phyloP scores from a whole-genome alignment of 192 early-diverging fungal species.

The Coemansia sp. region DNA sequence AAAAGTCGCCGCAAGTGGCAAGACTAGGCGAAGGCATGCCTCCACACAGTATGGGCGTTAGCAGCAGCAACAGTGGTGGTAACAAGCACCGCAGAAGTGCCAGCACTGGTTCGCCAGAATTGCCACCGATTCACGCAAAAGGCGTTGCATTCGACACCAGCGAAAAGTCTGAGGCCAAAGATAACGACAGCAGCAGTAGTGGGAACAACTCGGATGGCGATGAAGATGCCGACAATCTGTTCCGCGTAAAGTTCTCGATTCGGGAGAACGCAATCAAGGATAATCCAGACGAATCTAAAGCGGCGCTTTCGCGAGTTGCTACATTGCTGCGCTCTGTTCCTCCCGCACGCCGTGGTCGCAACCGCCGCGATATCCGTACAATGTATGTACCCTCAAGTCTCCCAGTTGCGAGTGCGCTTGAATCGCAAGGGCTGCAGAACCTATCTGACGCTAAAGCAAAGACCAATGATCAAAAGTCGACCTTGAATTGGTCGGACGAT shows the following conservation, averaged over 20 bases:
- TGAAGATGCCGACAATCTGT: slow-evolving; percentile 25
- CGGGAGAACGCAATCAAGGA: slow-evolving; percentile 46
- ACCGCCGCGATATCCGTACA: slow-evolving; percentile 50
- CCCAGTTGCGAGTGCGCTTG: neutral
- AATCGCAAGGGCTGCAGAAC: slow-evolving; percentile 4
- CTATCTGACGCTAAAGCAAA: neutral
- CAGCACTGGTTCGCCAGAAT: slow-evolving; percentile 16
- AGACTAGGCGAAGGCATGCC: neutral
- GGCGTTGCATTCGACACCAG: neutral
- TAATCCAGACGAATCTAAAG: slow-evolving; percentile 51
- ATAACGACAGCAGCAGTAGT: neutral
- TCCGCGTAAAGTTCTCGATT: slow-evolving; percentile 53
- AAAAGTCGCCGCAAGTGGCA: slow-evolving; percentile 13
- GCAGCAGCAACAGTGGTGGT: slow-evolving; percentile 25
- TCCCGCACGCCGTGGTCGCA: slow-evolving; percentile 16
- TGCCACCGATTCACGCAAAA: slow-evolving; percentile 8
- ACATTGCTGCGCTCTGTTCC: slow-evolving; percentile 46
- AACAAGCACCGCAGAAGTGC: slow-evolving; percentile 28
- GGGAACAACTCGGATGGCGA: slow-evolving; percentile 6
- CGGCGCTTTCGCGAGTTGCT: slow-evolving; percentile 40
- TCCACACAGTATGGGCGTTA: neutral
- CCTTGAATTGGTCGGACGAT: neutral
- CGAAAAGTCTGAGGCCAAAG: neutral
- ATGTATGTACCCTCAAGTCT: slow-evolving; percentile 35
- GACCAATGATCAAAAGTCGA: neutral